These are phyloP conservation scores for Kalmusia sp. DNA, from an alignment of 2,329 filamentous ascomycete species.

Conservation along the genomic window DNA sequence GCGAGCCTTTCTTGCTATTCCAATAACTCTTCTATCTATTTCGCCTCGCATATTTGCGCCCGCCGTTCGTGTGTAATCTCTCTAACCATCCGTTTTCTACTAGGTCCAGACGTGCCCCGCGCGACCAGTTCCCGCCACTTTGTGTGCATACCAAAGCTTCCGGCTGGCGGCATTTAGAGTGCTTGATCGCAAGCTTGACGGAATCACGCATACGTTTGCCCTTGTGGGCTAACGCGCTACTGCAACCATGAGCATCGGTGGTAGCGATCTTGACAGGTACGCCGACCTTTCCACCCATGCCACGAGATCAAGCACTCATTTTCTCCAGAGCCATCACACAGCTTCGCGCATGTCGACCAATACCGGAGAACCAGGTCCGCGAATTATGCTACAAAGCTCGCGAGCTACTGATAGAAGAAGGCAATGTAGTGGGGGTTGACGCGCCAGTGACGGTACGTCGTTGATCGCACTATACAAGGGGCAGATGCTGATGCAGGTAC, in stretches of 20 bases:
- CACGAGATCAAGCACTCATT: constrained; percentile 18
- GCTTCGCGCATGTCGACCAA: constrained; percentile 92
- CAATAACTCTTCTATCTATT: not conserved
- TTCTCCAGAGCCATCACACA: constrained; percentile 83
- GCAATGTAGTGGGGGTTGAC: constrained; percentile 93
- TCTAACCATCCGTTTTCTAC: not conserved
- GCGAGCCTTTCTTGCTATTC: not conserved
- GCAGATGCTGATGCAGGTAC: not conserved
- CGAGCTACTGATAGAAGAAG: constrained; percentile 95
- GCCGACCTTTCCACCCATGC: constrained; percentile 31
- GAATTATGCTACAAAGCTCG: constrained; percentile 97
- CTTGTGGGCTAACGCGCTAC: constrained; percentile 18
- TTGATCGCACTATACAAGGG: not conserved
- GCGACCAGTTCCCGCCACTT: constrained; percentile 11
- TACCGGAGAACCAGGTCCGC: constrained; percentile 92
- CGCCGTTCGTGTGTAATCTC: not conserved
- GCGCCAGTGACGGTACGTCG: constrained; percentile 84
- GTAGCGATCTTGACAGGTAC: constrained; percentile 95
- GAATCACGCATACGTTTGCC: not conserved
- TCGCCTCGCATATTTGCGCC: not conserved
- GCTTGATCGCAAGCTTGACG: constrained; percentile 1
- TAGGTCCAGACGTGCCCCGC: constrained; percentile 7
- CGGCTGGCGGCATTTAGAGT: not conserved
- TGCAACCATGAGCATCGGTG: constrained; percentile 53
- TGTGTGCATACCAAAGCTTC: not conserved